Conservation (phyloP, 2,329 filamentous ascomycete species). For the Phialophora expanda region DNA sequence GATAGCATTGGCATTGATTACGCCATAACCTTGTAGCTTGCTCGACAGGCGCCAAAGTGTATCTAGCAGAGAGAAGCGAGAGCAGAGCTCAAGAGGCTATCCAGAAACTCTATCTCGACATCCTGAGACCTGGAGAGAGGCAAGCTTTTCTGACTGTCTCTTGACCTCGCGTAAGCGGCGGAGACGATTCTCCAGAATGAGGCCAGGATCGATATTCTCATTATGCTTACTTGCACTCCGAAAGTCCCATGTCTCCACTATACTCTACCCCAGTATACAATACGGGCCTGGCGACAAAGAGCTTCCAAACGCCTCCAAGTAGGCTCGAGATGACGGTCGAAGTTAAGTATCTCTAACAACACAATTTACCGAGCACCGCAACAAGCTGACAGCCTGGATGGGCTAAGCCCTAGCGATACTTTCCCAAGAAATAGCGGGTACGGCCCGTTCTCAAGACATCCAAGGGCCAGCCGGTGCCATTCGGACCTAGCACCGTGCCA, state of each 20-base stretch:
- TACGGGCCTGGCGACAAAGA: background rate
- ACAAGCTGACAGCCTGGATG: background rate
- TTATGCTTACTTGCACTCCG: background rate
- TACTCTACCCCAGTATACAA: background rate
- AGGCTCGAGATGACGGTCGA: background rate
- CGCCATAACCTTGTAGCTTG: conserved; percentile 11
- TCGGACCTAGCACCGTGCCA: too few species aligned
- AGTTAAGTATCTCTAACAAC: background rate
- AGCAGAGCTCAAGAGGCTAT: conserved; percentile 17
- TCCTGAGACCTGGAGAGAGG: conserved; percentile 8
- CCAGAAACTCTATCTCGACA: conserved; percentile 16
- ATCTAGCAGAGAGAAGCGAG: conserved; percentile 21
- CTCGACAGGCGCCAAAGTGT: conserved; percentile 23
- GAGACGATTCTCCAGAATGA: background rate
- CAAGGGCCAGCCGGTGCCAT: too few species aligned
- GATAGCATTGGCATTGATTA: conserved; percentile 10
- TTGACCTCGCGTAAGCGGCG: conserved; percentile 2
- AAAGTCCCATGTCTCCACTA: background rate
- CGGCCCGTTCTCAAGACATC: too few species aligned
- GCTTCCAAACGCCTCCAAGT: background rate
- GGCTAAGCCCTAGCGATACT: too few species aligned
- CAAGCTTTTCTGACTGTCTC: conserved; percentile 5
- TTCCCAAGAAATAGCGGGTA: too few species aligned
- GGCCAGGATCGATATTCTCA: background rate
- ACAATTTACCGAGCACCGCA: background rate